Evolutionary conservation across 1,284 basidiomycete species (phyloP).

Genomic region (Rhodotorula sp.): DNA sequence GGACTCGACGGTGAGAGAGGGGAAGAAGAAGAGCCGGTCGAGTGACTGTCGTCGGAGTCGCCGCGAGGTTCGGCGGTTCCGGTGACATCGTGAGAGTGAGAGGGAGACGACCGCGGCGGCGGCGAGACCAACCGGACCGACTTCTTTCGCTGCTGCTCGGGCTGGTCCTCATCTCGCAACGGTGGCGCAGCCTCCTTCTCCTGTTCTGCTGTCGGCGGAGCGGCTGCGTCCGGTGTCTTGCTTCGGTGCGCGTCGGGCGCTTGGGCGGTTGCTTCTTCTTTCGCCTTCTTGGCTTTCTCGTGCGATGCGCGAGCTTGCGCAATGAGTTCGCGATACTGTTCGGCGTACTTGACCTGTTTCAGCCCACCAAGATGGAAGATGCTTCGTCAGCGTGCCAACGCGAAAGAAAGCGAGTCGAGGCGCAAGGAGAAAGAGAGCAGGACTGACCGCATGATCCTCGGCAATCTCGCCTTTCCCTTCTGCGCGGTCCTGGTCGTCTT

Average conservation of each 20-base stretch:
- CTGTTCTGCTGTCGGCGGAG: not conserved
- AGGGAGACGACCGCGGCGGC: not conserved
- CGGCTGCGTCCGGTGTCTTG: no score
- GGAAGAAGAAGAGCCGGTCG: not conserved
- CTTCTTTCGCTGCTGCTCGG: not conserved
- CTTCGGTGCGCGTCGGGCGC: no score
- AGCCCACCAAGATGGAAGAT: no score
- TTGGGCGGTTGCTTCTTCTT: not conserved
- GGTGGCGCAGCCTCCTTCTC: not conserved
- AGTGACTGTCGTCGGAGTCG: not conserved
- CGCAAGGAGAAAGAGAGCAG: not conserved
- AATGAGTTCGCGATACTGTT: conserved; percentile 11
- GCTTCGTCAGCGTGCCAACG: no score
- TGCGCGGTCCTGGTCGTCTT: conserved; percentile 8
- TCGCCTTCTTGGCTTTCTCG: not conserved
- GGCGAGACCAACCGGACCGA: conserved; percentile 15
- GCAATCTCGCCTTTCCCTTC: not conserved
- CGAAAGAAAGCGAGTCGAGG: no score
- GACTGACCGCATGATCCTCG: conserved; percentile 2
- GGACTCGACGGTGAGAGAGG: not conserved
- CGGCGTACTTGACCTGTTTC: not conserved
- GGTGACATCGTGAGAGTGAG: no score
- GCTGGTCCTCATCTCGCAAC: no score
- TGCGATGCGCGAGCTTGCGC: conserved; percentile 10
- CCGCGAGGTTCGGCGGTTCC: no score